Evolutionary conservation across 306 rosid species (phyloP).

Genomic region (Albizia julibrissin): DNA sequence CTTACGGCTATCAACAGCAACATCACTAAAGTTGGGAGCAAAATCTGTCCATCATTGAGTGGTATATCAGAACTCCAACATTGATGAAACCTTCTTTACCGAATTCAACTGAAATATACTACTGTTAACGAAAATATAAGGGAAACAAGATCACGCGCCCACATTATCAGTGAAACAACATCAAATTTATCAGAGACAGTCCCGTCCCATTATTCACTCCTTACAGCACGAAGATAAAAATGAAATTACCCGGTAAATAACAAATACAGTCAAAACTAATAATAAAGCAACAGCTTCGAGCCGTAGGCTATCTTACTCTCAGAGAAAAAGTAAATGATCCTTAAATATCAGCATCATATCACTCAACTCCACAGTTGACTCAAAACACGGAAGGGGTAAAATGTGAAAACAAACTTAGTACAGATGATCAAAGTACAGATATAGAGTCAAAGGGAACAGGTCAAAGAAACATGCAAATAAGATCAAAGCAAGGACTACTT

Average conservation of each 20-base stretch:
- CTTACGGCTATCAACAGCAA: constrained; percentile 77
- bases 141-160: not conserved
- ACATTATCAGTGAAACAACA: not conserved
- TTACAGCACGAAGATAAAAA: not conserved
- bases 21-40: constrained; percentile 91
- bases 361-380: not conserved
- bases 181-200: constrained; percentile 18
- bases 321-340: not conserved
- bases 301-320: not conserved
- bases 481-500: not conserved
- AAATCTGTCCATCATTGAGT: constrained; percentile 62
- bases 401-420: not conserved
- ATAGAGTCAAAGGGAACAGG: not conserved
- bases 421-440: constrained; percentile 19
- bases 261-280: not conserved
- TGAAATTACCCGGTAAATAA: not conserved
- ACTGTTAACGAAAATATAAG: not conserved
- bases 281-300: not conserved
- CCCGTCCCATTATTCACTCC: not conserved
- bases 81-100: not conserved
- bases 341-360: constrained; percentile 3
- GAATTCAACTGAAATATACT: constrained; percentile 23
- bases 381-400: constrained; percentile 11
- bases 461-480: not conserved
- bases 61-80: constrained; percentile 28